phyloP scores from a whole-genome alignment of 1,139 yeast species.

The Torulaspora globosa region DNA sequence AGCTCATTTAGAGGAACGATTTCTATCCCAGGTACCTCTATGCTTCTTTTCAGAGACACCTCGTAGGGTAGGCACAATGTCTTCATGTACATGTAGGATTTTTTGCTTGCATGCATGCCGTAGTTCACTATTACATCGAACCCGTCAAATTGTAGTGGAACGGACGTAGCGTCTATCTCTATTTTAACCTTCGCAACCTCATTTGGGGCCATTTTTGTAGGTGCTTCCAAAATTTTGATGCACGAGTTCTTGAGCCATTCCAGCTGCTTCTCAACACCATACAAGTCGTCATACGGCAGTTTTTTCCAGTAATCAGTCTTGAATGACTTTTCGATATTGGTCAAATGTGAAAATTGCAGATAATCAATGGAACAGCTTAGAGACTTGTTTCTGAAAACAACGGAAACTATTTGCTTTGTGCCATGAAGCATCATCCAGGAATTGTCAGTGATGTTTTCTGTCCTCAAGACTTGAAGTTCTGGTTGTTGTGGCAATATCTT shows the following conservation, averaged over 20 bases:
- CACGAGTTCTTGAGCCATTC: slow-evolving; percentile 25
- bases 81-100: slow-evolving; percentile 29
- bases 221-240: slow-evolving; percentile 21
- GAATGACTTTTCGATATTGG: slow-evolving; percentile 29
- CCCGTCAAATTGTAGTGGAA: slow-evolving; percentile 34
- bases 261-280: slow-evolving; percentile 28
- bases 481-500: slow-evolving; percentile 35
- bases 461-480: slow-evolving; percentile 26
- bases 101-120: slow-evolving; percentile 26
- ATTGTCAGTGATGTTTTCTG: slow-evolving; percentile 25
- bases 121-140: slow-evolving; percentile 32
- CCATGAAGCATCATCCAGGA: slow-evolving; percentile 69
- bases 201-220: slow-evolving; percentile 25
- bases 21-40: slow-evolving; percentile 34
- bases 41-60: slow-evolving; percentile 37
- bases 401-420: slow-evolving; percentile 51
- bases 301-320: slow-evolving; percentile 34
- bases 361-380: slow-evolving; percentile 28
- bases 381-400: slow-evolving; percentile 51
- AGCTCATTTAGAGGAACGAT: slow-evolving; percentile 30
- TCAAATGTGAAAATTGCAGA: slow-evolving; percentile 23
- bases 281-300: slow-evolving; percentile 29
- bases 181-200: slow-evolving; percentile 44
- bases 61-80: slow-evolving; percentile 33
- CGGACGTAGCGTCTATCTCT: slow-evolving; percentile 40